phyloP scores from a whole-genome alignment of 2,329 filamentous ascomycete genomes.

The Fusarium abutilonis region DNA sequence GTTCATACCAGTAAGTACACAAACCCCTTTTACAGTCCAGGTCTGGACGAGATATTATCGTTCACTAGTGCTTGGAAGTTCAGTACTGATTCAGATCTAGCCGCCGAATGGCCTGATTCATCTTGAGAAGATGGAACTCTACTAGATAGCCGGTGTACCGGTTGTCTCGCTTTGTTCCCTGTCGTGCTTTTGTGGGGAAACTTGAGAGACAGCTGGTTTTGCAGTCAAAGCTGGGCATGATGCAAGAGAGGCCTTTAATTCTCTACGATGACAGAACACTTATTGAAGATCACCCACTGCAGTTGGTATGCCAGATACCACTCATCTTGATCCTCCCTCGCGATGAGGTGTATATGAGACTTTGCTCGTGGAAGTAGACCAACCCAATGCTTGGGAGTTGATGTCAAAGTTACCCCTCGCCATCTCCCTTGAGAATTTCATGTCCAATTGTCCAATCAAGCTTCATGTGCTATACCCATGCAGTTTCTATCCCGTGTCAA shows the following conservation, averaged over 20 bases:
- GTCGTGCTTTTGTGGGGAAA: constrained; percentile 30
- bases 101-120: constrained; percentile 72
- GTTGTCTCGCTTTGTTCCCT: constrained; percentile 17
- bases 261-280: neutral
- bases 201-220: constrained; percentile 29
- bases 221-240: constrained; percentile 11
- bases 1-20: constrained; percentile 78
- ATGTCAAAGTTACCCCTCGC: constrained; percentile 24
- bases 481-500: constrained; percentile 11
- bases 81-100: constrained; percentile 52
- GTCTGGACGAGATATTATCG: constrained; percentile 17
- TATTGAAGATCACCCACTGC: constrained; percentile 7
- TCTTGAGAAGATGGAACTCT: constrained; percentile 63
- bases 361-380: constrained; percentile 8
- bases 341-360: constrained; percentile 28
- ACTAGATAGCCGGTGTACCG: constrained; percentile 39
- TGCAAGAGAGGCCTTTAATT: constrained; percentile 18
- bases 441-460: constrained; percentile 39
- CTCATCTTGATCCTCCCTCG: constrained; percentile 35
- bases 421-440: constrained; percentile 22
- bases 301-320: constrained; percentile 25
- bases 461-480: constrained; percentile 9
- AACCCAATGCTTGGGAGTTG: constrained; percentile 10
- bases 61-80: neutral
- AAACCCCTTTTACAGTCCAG: constrained; percentile 19